Conservation (phyloP, 2,329 filamentous ascomycete species). For the Penicillium thymicola region DNA sequence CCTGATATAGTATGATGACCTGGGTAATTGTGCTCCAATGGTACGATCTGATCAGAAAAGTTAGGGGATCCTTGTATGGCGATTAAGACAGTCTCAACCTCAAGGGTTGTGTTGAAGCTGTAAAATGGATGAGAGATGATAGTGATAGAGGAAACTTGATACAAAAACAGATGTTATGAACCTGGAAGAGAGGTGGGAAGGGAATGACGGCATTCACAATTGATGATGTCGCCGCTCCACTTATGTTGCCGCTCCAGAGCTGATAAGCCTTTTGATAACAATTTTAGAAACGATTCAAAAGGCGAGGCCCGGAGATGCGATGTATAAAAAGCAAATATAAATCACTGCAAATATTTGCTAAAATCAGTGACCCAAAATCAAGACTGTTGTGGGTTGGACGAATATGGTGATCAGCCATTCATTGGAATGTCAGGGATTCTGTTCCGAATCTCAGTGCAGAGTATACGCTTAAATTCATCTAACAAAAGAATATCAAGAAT, state of each 20-base stretch:
- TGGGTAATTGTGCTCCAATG: neutral
- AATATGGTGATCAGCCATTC: neutral
- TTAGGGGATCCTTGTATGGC: neutral
- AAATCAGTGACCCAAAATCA: neutral
- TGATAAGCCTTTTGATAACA: conserved; percentile 19
- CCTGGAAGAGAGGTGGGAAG: conserved; percentile 6
- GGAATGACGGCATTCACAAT: conserved; percentile 20
- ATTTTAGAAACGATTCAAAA: neutral
- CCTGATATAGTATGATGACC: neutral
- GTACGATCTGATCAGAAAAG: neutral
- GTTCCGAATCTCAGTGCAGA: neutral
- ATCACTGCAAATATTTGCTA: neutral
- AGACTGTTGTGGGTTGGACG: neutral
- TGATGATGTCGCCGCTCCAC: conserved; percentile 28
- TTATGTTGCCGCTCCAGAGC: conserved; percentile 9
- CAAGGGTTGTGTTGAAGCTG: neutral
- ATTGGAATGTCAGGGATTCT: conserved; percentile 7
- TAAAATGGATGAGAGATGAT: neutral
- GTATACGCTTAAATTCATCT: neutral
- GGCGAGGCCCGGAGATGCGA: neutral
- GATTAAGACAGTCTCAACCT: neutral
- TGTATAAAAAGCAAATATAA: neutral
- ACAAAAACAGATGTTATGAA: neutral
- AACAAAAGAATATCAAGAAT: neutral
- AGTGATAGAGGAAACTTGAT: neutral